Conservation (phyloP, 2,329 filamentous ascomycete species). For the Drechslerella dactyloides region DNA sequence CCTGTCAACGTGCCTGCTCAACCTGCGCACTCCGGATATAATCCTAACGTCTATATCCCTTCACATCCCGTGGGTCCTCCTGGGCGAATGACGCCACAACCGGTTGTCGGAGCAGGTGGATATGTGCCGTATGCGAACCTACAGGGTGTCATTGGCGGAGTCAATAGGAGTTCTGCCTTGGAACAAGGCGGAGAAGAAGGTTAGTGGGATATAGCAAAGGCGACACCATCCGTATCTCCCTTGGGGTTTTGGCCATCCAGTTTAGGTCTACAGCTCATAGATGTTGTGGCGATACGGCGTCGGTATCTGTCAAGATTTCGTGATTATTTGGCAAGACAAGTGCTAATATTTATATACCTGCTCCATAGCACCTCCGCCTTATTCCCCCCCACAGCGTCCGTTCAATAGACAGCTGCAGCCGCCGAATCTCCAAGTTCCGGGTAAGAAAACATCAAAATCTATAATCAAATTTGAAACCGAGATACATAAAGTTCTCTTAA, state of each 20-base stretch:
- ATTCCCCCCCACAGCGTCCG: slow-evolving; percentile 48
- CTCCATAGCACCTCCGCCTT: slow-evolving; percentile 40
- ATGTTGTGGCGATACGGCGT: background rate
- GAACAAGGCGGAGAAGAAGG: slow-evolving; percentile 46
- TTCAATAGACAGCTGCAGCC: slow-evolving; percentile 49
- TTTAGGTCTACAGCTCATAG: background rate
- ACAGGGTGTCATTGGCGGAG: slow-evolving; percentile 49
- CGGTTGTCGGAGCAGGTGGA: slow-evolving; percentile 46
- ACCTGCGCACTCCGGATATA: slow-evolving; percentile 36
- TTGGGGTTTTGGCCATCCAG: background rate
- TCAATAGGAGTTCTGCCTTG: slow-evolving; percentile 43
- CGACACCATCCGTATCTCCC: background rate
- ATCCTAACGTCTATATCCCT: slow-evolving; percentile 43
- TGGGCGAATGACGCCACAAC: slow-evolving; percentile 45
- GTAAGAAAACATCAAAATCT: background rate
- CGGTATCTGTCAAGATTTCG: background rate
- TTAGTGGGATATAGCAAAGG: slow-evolving; percentile 16
- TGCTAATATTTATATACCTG: slow-evolving; percentile 12
- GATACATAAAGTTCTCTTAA: background rate
- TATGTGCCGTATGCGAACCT: slow-evolving; percentile 51
- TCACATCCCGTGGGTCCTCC: slow-evolving; percentile 43
- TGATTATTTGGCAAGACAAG: background rate
- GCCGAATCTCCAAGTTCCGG: slow-evolving; percentile 47
- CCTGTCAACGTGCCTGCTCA: slow-evolving; percentile 41
- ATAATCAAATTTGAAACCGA: background rate